Evolutionary conservation across 306 rosid genomes (phyloP).

Genomic region (Corylus heterophylla): DNA sequence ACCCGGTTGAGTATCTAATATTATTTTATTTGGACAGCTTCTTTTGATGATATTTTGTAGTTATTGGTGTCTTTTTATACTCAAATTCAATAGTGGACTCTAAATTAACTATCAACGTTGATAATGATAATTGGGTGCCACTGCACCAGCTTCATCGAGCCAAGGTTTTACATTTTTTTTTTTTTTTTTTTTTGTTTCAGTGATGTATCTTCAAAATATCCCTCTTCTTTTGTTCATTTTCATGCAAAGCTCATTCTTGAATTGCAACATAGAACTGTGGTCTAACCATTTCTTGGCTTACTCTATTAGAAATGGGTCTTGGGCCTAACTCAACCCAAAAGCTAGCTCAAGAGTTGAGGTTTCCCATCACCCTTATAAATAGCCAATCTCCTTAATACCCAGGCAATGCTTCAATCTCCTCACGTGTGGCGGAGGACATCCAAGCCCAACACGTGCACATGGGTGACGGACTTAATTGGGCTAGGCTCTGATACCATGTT

Average conservation of each 20-base stretch:
- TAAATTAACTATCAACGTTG: not conserved
- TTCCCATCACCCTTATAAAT: no score
- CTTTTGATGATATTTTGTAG: not conserved
- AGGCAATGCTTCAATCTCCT: no score
- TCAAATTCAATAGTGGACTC: not conserved
- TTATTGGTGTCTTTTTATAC: not conserved
- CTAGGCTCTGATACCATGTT: no score
- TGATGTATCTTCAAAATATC: not conserved
- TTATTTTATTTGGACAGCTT: not conserved
- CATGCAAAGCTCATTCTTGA: not conserved
- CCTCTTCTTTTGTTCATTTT: not conserved
- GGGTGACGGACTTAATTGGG: no score
- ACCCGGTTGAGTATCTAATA: not conserved
- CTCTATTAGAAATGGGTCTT: no score
- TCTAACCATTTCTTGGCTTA: not conserved
- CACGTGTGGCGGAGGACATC: no score
- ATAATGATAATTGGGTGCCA: not conserved
- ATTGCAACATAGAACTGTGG: not conserved
- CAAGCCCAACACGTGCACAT: no score
- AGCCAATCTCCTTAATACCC: no score
- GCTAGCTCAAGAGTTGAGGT: no score
- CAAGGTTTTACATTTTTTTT: not conserved
- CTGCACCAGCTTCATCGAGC: not conserved
- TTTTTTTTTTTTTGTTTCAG: not conserved
- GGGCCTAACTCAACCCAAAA: no score